Base-by-base conservation (phyloP, 805 yeast species). In the Candida verbasci region DNA sequence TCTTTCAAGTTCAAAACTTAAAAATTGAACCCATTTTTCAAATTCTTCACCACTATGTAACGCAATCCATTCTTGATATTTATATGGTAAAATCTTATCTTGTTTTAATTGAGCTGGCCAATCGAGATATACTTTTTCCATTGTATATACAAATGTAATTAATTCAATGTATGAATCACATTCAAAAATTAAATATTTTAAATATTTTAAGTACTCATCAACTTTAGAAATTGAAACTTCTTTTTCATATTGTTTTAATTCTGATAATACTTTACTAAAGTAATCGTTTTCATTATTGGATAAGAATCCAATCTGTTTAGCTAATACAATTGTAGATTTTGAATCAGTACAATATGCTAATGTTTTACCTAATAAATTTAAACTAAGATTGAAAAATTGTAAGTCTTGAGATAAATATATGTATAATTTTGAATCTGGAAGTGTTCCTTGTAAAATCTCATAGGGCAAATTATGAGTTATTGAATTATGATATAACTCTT, bases 281-380 rank as follows among this genome's bases (percentile, higher is more conserved):
- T 75, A 75, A 31, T 62, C 62, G 46, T 73, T 72, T 44, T 75
- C 80, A 37, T 64, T 69, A 29, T 58, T 60, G 10, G 71, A 59
- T 24, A 76, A 55, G 42, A 72, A 70, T 1, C 79, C 80, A 40
- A 75, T 62, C 42, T 74, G 76, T 39, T 70, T 71, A 2, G 74
- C 70, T 18, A 76, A 42, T 0, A 52, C 50, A 17, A 72, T 52
- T n/a, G 65, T 55, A 0, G 74, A 44, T 3, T 53, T 40, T 1
- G 58, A 47, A 20, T 62, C 53, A 34, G 70, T 73, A 34, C 78
- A 71, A 25, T 56, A 38, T 2, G 74, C 61, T 14, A 76, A 55
- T 2, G 68, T 56, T 39, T 63, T 71, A 8, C 74, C 73, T 10
- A 72, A 57, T 10, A 72, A 43, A 25, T 65, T 60, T 26, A 74